Conservation (phyloP, 139 green algal species). For the Ostreobium quekettii region DNA sequence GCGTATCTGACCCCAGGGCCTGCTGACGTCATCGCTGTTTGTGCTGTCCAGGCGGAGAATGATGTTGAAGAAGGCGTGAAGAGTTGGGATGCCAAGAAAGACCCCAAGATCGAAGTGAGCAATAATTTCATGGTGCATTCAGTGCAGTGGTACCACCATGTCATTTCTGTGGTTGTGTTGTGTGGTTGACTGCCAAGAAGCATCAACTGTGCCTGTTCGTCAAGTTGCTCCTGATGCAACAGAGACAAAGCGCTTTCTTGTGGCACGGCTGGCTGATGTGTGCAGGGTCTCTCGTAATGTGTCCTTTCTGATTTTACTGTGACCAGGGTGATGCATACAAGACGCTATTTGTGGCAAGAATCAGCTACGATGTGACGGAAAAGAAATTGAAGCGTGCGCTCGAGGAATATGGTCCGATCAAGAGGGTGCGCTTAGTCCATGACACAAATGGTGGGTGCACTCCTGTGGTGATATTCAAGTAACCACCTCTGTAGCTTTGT, state of each 20-base stretch:
- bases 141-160: not conserved
- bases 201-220: no score
- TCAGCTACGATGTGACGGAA: slow-evolving; percentile 75
- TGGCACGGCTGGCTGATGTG: no score
- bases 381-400: slow-evolving; percentile 70
- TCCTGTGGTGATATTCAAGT: no score
- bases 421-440: slow-evolving; percentile 59
- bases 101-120: slow-evolving; percentile 58
- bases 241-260: no score
- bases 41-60: slow-evolving; percentile 36
- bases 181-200: no score
- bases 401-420: slow-evolving; percentile 82
- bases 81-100: slow-evolving; percentile 58
- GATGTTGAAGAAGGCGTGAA: slow-evolving; percentile 41
- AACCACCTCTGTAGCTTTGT: not conserved
- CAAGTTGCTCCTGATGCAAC: no score
- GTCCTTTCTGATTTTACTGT: slow-evolving; percentile 5
- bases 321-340: slow-evolving; percentile 85
- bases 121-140: not conserved
- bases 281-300: no score
- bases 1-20: no score
- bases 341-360: slow-evolving; percentile 69
- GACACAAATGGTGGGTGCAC: slow-evolving; percentile 52
- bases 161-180: not conserved
- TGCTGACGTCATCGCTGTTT: no score